phyloP scores from a whole-genome alignment of 1,284 basidiomycete species.

The Mycena citricolor region DNA sequence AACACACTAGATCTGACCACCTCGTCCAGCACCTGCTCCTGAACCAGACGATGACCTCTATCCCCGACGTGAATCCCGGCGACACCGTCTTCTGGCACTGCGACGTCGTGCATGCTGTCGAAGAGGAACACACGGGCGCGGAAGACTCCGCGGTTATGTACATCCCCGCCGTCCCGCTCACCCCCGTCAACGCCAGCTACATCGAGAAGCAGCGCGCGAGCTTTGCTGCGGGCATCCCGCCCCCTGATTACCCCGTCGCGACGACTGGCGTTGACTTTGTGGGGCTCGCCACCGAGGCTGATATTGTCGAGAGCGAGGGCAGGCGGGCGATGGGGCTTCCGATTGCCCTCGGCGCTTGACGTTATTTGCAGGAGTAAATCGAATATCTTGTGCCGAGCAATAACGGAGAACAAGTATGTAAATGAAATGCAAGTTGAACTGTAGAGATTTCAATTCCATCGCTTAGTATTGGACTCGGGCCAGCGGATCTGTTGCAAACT shows the following conservation, averaged over 20 bases:
- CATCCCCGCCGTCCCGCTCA: conserved; percentile 78
- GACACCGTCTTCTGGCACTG: conserved; percentile 90
- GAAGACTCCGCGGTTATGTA: conserved; percentile 81
- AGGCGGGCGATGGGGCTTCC: conserved; percentile 51
- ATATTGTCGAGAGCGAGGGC: conserved; percentile 48
- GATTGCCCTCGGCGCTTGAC: conserved; percentile 9
- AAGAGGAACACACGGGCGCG: conserved; percentile 64
- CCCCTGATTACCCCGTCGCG: conserved; percentile 74
- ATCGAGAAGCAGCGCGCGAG: conserved; percentile 58
- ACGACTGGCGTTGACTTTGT: conserved; percentile 54
- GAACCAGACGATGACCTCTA: conserved; percentile 70
- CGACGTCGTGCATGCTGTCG: conserved; percentile 82
- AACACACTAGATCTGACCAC: too few species aligned
- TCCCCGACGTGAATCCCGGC: conserved; percentile 74
- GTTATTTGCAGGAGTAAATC: too few species aligned
- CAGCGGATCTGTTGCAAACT: too few species aligned
- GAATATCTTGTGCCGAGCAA: too few species aligned
- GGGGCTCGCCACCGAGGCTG: conserved; percentile 48
- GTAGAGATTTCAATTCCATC: too few species aligned
- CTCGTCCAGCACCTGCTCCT: conserved; percentile 64
- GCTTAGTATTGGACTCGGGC: too few species aligned
- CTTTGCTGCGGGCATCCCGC: conserved; percentile 61
- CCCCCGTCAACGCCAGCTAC: conserved; percentile 62
- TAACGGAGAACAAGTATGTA: too few species aligned
- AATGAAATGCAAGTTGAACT: too few species aligned